Evolutionary conservation across 2,329 filamentous ascomycete species (phyloP), one percentile per base, ranked within the genome.

Genomic region (Phialocephala subalpina): DNA sequence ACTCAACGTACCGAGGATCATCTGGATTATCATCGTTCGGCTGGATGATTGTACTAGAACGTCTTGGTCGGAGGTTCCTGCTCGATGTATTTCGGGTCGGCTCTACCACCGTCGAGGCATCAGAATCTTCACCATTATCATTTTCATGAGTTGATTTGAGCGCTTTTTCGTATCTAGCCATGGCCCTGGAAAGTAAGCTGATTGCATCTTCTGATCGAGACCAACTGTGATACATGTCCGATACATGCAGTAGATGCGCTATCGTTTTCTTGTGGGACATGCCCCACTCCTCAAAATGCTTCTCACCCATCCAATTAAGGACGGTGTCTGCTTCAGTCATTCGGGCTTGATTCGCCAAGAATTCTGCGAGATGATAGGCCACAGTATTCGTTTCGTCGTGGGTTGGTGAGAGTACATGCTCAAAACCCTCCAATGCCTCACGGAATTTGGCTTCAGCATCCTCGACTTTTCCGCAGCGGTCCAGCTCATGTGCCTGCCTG

Each of bases 271-370:
- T 49, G 27, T 60, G 58, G 25, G 12, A 12, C 14, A 60, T 35
- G 8, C 22, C 38, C 58, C 58, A 60, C 11, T n/a, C 5, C 35
- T 60, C 40, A 12, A 60, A 18, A n/a, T 29, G 22, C 38, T 52
- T 60, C n/a, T 60, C 40, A 20, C 40, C 42, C 38, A 60, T 52
- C 58, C 58, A 49, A n/a, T 52, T 27, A 18, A 60, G 22, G 25
- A 60, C 40, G 22, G 8, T 35, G 49, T 60, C 58, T 11, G 58
- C 58, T 29, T 60, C 58, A 42, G 25, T 25, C 58, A 60, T 60
- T 18, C 58, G 58, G n/a, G 9, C 25, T 18, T 35, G 12, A 18
- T 52, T 33, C 18, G 58, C 58, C 8, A 22, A 60, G 42, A 60
- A 60, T 52, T 60, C 58, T 11, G 58, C 58, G 12, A 60, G 11